Evolutionary conservation across 805 yeast genomes (phyloP).

Genomic region (Isabelozyma rhagii): DNA sequence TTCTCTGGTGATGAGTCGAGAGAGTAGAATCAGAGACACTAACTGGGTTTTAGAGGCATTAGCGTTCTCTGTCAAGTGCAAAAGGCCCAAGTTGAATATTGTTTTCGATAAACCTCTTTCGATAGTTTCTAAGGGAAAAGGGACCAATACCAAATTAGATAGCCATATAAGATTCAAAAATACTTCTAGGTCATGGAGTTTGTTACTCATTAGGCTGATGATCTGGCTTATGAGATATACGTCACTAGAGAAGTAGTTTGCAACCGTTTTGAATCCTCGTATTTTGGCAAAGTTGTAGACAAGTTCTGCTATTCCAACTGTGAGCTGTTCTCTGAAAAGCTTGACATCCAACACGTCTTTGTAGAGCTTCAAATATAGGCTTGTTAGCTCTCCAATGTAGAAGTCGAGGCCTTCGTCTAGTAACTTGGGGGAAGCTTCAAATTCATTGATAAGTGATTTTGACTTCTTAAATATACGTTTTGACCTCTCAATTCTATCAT

Average conservation of each 20-base stretch:
- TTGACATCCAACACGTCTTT: not conserved
- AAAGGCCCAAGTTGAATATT: slow-evolving; percentile 33
- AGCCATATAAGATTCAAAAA: slow-evolving; percentile 66
- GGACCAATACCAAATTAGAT: slow-evolving; percentile 64
- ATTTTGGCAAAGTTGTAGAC: slow-evolving; percentile 64
- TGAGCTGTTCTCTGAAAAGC: slow-evolving; percentile 16
- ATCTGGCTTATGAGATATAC: slow-evolving; percentile 46
- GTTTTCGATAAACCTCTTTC: slow-evolving; percentile 23
- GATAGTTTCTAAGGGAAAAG: slow-evolving; percentile 57
- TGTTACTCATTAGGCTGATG: slow-evolving; percentile 5
- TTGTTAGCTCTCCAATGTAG: slow-evolving; percentile 28
- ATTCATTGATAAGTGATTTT: slow-evolving; percentile 38
- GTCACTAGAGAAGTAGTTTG: slow-evolving; percentile 60
- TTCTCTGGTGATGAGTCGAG: slow-evolving; percentile 50
- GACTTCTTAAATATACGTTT: slow-evolving; percentile 9
- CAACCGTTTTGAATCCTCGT: slow-evolving; percentile 59
- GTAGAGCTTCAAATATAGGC: slow-evolving; percentile 19
- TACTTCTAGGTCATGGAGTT: slow-evolving; percentile 17
- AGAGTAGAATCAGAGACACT: slow-evolving; percentile 49
- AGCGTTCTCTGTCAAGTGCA: slow-evolving; percentile 24
- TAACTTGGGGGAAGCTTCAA: slow-evolving; percentile 53
- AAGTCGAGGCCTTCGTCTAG: slow-evolving; percentile 39
- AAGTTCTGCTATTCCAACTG: slow-evolving; percentile 24
- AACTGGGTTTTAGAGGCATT: slow-evolving; percentile 58
- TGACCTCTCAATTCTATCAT: slow-evolving; percentile 7